Conservation (phyloP, 116 monocot species). For the Cymodocea nodosa region DNA sequence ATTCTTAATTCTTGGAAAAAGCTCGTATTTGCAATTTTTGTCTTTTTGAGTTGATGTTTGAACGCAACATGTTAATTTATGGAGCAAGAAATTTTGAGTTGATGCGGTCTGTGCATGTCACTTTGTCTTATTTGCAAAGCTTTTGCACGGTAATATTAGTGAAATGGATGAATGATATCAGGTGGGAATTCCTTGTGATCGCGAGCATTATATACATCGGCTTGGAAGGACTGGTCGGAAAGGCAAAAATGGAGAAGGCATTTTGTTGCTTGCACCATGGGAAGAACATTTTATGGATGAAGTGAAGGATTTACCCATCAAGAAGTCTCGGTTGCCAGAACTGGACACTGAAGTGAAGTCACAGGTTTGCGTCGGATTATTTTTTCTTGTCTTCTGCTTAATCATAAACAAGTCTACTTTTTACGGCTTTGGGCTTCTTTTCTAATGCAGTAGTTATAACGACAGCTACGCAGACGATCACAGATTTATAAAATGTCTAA, state of each 20-base stretch:
- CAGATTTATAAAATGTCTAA: no score
- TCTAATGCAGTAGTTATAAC: background rate
- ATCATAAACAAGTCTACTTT: no score
- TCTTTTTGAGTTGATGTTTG: no score
- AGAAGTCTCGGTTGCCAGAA: conserved; percentile 36
- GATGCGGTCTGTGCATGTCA: no score
- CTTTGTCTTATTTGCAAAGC: no score
- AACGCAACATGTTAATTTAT: no score
- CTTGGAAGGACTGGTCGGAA: conserved; percentile 87
- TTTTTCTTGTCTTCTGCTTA: background rate
- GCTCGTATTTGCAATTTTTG: no score
- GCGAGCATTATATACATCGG: conserved; percentile 91
- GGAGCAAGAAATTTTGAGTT: no score
- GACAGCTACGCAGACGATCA: no score
- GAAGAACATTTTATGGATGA: conserved; percentile 85
- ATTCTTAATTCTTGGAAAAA: no score
- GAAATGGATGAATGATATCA: background rate
- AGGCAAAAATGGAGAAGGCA: conserved; percentile 66
- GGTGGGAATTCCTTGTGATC: conserved; percentile 84
- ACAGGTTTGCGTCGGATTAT: conserved; percentile 28
- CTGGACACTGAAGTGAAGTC: conserved; percentile 41
- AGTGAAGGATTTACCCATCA: conserved; percentile 65
- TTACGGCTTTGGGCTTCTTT: background rate
- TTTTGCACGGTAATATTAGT: background rate
- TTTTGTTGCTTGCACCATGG: conserved; percentile 82